Evolutionary conservation across 2,329 filamentous ascomycete genomes (phyloP).

Genomic region (Apiospora sp.): DNA sequence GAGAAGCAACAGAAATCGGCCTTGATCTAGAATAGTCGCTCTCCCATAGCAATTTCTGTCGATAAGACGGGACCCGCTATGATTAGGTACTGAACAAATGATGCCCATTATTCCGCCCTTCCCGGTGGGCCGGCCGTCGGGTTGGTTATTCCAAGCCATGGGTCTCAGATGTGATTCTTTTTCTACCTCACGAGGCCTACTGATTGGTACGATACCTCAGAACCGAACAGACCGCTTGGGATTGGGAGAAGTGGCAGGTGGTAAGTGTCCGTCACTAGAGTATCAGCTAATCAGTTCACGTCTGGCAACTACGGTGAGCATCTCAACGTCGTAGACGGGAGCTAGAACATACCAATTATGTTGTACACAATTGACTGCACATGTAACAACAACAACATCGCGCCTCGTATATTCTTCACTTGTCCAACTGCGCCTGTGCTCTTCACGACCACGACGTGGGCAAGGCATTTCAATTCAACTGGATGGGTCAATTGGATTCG

Average conservation of each 20-base stretch:
- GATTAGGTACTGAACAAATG: not conserved
- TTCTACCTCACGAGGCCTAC: not conserved
- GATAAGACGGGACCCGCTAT: not conserved
- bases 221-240: not conserved
- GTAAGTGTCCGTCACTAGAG: not conserved
- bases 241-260: not conserved
- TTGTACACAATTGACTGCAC: slow-evolving; percentile 13
- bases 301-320: not conserved
- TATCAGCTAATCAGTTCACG: not conserved
- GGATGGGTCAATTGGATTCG: not conserved
- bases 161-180: slow-evolving; percentile 19
- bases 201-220: not conserved
- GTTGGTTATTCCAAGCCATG: slow-evolving; percentile 9
- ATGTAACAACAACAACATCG: not conserved
- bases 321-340: slow-evolving; percentile 6
- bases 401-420: not conserved
- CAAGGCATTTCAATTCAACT: not conserved
- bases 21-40: not conserved
- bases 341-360: slow-evolving; percentile 1
- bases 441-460: not conserved
- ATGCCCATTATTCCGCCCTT: slow-evolving; percentile 1
- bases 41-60: not conserved
- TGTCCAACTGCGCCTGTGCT: not conserved
- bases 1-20: not conserved
- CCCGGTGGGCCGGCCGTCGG: slow-evolving; percentile 5